These are phyloP conservation scores for Aciculosporium take DNA, from an alignment of 2,329 filamentous ascomycete species.

Conservation along the genomic window DNA sequence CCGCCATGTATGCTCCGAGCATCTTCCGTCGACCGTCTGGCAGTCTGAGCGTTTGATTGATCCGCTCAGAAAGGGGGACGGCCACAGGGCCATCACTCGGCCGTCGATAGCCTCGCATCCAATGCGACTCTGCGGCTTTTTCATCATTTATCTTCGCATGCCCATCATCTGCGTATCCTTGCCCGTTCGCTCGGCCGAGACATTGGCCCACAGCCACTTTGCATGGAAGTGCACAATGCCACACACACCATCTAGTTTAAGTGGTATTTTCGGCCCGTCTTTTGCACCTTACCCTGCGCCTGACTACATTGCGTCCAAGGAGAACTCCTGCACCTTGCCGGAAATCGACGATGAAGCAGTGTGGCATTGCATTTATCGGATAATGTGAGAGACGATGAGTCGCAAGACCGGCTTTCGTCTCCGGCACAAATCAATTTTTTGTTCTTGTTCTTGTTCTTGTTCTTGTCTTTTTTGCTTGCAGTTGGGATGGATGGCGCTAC, in stretches of 20 bases:
- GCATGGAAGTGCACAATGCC: not conserved
- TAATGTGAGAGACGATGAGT: not conserved
- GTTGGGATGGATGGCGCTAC: constrained; percentile 11
- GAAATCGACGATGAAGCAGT: not conserved
- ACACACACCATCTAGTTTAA: too few relatives aligned
- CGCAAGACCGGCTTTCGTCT: not conserved
- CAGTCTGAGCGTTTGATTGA: not conserved
- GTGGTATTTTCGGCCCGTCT: not conserved
- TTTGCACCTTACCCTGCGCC: not conserved
- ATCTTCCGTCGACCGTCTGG: not conserved
- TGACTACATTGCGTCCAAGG: not conserved
- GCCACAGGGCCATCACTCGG: not conserved
- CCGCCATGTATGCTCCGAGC: not conserved
- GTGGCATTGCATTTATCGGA: not conserved
- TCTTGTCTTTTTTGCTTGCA: not conserved
- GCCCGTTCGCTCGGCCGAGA: constrained; percentile 1
- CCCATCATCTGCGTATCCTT: not conserved
- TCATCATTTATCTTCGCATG: not conserved
- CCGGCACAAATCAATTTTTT: too few relatives aligned
- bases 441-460: not conserved
- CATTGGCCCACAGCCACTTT: not conserved
- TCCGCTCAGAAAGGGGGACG: not conserved
- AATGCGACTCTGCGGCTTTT: constrained; percentile 1
- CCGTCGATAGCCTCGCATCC: constrained; percentile 1
- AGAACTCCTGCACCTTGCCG: not conserved